Conservation (phyloP, 331 rosid species). For the Quercus phellos region DNA sequence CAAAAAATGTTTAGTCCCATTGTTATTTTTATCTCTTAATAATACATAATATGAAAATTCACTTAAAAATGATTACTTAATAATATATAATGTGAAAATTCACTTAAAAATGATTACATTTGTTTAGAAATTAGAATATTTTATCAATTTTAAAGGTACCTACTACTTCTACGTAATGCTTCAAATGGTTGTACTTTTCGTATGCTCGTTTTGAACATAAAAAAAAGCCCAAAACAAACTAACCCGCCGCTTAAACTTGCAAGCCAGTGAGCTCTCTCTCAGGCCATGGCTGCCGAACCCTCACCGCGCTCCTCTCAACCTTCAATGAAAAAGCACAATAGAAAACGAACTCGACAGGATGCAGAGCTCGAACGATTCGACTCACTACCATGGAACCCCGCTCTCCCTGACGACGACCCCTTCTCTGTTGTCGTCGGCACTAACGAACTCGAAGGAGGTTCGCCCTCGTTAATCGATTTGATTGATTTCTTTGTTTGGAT, state of each 20-base stretch:
- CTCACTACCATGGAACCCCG: slow-evolving; percentile 40
- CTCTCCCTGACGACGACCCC: slow-evolving; percentile 39
- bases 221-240: no score
- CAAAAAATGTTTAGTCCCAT: no score
- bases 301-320: neutral
- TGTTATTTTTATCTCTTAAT: no score
- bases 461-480: neutral
- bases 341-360: slow-evolving; percentile 24
- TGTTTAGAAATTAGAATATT: no score
- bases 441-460: slow-evolving; percentile 91
- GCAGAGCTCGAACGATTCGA: slow-evolving; percentile 34
- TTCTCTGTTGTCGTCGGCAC: slow-evolving; percentile 56
- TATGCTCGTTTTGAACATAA: no score
- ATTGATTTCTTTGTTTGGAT: neutral
- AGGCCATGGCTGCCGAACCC: slow-evolving; percentile 25
- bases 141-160: no score
- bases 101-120: no score
- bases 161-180: no score
- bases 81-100: no score
- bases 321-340: slow-evolving; percentile 21
- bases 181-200: no score
- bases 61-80: no score
- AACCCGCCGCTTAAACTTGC: neutral
- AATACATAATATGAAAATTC: no score
- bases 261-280: neutral